Conservation (phyloP, 306 rosid species). For the Luffa aegyptiaca region DNA sequence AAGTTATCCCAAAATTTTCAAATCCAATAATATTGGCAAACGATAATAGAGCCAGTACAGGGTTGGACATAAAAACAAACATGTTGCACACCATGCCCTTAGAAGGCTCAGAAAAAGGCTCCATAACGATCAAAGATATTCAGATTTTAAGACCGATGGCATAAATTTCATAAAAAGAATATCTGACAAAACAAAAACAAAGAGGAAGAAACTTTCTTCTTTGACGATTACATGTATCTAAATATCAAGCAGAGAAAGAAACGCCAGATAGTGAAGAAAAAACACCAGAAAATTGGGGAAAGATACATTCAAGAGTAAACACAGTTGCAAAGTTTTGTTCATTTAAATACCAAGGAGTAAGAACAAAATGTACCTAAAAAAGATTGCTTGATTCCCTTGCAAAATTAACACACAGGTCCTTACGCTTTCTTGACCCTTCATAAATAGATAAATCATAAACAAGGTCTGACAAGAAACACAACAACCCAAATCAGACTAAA, state of each 20-base stretch:
- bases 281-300: background rate
- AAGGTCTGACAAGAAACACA: background rate
- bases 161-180: background rate
- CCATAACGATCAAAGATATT: background rate
- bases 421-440: conserved; percentile 8
- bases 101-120: background rate
- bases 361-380: conserved; percentile 10
- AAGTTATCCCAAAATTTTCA: background rate
- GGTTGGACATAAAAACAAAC: background rate
- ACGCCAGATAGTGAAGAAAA: background rate
- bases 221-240: background rate
- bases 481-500: conserved; percentile 2
- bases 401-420: conserved; percentile 7
- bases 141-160: background rate
- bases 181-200: background rate
- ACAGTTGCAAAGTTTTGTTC: background rate
- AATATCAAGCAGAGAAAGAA: background rate
- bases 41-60: background rate
- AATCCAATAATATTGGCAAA: background rate
- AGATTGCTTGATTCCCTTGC: conserved; percentile 2
- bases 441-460: conserved; percentile 7
- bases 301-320: background rate
- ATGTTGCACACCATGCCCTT: background rate
- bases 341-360: conserved; percentile 1
- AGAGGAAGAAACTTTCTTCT: background rate